Base-by-base conservation (phyloP, 2,329 filamentous ascomycete genomes). In the Botrytis pseudocinerea region DNA sequence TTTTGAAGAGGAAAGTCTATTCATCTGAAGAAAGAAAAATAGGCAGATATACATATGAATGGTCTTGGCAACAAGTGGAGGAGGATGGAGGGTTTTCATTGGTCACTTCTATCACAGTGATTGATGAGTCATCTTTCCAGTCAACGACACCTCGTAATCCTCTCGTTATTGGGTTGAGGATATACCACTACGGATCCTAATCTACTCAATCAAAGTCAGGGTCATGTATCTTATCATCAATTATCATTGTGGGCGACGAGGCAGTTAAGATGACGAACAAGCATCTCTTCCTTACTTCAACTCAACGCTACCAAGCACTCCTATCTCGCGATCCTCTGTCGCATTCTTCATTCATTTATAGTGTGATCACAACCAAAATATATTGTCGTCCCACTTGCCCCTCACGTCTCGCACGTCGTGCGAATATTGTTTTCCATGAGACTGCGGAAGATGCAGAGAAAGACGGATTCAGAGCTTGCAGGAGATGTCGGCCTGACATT, bases 371-470 rank as follows among this genome's bases (percentile, higher is more conserved):
- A 6, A 87, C 85, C 5, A 81, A 80, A 38, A 85, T 86, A 64
- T 91, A 89, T 81, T 91, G 89, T 79, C 85, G 89, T 1, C 88
- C 89, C 1, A 88, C 85, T 32, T 91, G 89, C 79, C 85, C 86
- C 25, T 87, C 88, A 2, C 85, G 89, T 0, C 85, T 91, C 20
- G 88, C 90, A 1, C 85, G 89, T 2, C 85, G 89, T 63, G 86
- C 87, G 68, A 91, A 91, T 68, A 85, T 91, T 5, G 79, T 81
- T 1, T 91, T 90, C 80, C 89, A 85, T 80, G 79, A 84, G 75
- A 51, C 74, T 73, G 71, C 73, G 48, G 46, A 61, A 59, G 35
- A 57, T 6, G 65, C 65, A 1, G n/a, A 68, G 48, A 28, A 28
- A 0, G n/a, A 68, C 32, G 65, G 48, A 14, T 68, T 68, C 22